A percentile compares a stretch with the other conserved stretches of the same genome.
phyloP scores from a whole-genome alignment of 73 alveolate genomes.

The Paramecium primaurelia region DNA sequence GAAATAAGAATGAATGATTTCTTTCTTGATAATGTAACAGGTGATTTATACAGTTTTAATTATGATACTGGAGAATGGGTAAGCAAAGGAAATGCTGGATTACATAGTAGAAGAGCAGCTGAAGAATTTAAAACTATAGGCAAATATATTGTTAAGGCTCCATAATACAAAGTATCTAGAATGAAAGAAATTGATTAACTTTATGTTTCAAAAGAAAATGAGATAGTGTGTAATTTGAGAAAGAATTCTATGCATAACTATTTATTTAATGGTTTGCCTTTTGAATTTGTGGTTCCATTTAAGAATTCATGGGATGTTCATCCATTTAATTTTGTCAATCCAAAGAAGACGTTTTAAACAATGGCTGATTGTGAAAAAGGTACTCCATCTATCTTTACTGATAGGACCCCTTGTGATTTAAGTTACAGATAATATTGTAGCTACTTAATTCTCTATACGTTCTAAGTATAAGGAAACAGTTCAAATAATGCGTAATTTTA shows the following conservation, averaged over 20 bases:
- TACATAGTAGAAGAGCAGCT: conserved; percentile 77
- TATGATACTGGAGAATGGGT: conserved; percentile 82
- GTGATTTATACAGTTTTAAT: conserved; percentile 86
- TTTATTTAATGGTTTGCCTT: conserved; percentile 60
- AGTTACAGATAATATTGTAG: conserved; percentile 84
- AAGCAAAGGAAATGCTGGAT: conserved; percentile 90
- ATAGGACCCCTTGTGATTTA: not conserved
- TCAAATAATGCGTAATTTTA: conserved; percentile 72
- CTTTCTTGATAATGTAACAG: conserved; percentile 91
- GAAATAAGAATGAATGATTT: conserved; percentile 68
- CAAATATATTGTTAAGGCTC: conserved; percentile 54
- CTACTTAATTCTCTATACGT: conserved; percentile 80
- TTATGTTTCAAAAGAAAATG: conserved; percentile 27
- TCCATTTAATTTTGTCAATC: conserved; percentile 80
- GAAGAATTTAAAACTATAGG: conserved; percentile 63
- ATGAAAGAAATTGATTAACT: conserved; percentile 21
- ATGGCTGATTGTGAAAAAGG: conserved; percentile 90
- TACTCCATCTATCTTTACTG: not conserved
- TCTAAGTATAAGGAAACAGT: conserved; percentile 77
- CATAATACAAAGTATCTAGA: not conserved
- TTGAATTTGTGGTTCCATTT: conserved; percentile 81
- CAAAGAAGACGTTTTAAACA: conserved; percentile 66
- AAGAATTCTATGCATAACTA: conserved; percentile 56
- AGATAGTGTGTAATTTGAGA: not conserved
- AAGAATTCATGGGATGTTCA: conserved; percentile 94